phyloP scores from a whole-genome alignment of 352 stramenopile genomes.

The Globisporangium uncinulatum region DNA sequence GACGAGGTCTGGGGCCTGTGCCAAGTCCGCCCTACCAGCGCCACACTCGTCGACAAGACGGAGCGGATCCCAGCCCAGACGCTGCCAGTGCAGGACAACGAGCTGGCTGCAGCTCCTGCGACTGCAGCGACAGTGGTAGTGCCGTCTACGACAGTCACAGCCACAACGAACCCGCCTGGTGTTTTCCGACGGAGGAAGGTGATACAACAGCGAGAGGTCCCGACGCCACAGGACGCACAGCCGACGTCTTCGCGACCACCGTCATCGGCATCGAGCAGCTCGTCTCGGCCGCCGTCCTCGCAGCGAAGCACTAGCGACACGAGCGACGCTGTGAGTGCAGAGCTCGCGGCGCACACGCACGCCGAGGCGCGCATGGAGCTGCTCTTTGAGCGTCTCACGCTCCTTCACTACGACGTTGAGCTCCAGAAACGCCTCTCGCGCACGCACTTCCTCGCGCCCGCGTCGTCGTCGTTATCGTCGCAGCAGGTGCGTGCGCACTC shows the following conservation, averaged over 20 bases:
- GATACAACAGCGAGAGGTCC: slow-evolving; percentile 1
- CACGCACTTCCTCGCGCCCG: slow-evolving; percentile 38
- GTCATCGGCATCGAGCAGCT: neutral
- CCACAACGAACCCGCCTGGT: neutral
- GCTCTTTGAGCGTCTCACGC: slow-evolving; percentile 59
- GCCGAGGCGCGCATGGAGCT: slow-evolving; percentile 52
- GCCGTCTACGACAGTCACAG: neutral
- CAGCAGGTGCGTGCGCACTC: slow-evolving; percentile 18
- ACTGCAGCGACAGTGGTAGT: neutral
- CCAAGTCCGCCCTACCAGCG: slow-evolving; percentile 22
- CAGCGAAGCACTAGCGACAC: slow-evolving; percentile 14
- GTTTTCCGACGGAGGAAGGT: slow-evolving; percentile 2
- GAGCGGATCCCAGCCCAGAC: slow-evolving; percentile 7
- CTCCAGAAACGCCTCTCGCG: slow-evolving; percentile 35
- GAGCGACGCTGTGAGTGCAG: slow-evolving; percentile 13
- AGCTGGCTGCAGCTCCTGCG: neutral
- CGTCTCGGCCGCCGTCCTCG: slow-evolving; percentile 27
- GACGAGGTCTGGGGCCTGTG: slow-evolving; percentile 61
- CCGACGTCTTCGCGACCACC: slow-evolving; percentile 1
- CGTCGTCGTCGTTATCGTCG: neutral
- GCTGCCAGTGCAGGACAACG: neutral
- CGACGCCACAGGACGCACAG: slow-evolving; percentile 1
- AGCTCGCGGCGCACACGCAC: slow-evolving; percentile 23
- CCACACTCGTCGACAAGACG: slow-evolving; percentile 9
- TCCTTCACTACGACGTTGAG: slow-evolving; percentile 38